Base-by-base conservation (phyloP, 2,329 filamentous ascomycete species). In the Hymenoscyphus albidus region DNA sequence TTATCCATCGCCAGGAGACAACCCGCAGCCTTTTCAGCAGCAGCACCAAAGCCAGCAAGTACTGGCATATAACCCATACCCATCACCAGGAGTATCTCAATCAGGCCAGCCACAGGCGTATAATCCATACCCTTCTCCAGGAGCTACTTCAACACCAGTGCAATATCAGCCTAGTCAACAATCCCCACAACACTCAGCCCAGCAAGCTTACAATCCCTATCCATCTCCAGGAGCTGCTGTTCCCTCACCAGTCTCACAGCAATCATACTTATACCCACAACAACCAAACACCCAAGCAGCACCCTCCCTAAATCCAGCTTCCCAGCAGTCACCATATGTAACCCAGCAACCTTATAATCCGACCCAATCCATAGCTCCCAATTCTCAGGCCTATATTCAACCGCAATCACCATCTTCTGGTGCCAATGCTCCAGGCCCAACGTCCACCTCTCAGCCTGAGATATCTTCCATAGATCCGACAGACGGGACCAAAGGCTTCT, bases 131-230 rank as follows among this genome's bases (percentile, higher is more conserved):
- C 44, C 44, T 18, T 48, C 44, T 18, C 27, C 54, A 56, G 32
- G 55, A 32, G 27, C 31, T 18, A 35, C 55, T 57, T 12, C 55
- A 38, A 31, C 31, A 27, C 55, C 13, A 57, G 31, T 32, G n/a
- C 27, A 57, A 31, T 27, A 35, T 16, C 55, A 32, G 6, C 7
- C 22, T 6, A 14, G 12, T 56, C 54, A 56, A 56, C 32, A 31
- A 35, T 2, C 31, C 27, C 27, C 6, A 16, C 14, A n/a, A 57
- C 55, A 38, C n/a, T 7, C 27, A 7, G 32, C 27, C 16, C 31
- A 57, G 32, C 55, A 57, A 57, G 55, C 55, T 35, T 18, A 57
- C 55, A 38, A 38, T n/a, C 55, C 55, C 5, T 57, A 57, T 57
- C 31, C 14, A 2, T 57, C 55, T 13, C 18, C 48, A 13, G 48